phyloP scores from a whole-genome alignment of 2,329 filamentous ascomycete species.

The Epichloe gansuensis region DNA sequence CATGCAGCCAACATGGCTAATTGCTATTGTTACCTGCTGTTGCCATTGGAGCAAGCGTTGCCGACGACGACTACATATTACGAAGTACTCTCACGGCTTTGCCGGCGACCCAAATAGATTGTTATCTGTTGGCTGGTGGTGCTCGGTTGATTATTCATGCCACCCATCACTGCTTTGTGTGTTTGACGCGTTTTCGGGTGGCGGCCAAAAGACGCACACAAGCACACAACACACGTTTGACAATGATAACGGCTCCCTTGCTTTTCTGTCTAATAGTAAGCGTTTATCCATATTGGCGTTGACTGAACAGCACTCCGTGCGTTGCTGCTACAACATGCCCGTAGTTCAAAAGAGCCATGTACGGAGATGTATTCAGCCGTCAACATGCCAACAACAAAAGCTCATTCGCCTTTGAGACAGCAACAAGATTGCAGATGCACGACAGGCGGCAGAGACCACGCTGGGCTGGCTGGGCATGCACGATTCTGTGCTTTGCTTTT shows the following conservation, averaged over 20 bases:
- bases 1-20: too few relatives aligned
- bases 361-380: neutral
- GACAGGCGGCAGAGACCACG: neutral
- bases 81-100: neutral
- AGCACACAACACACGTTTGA: neutral
- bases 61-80: too few relatives aligned
- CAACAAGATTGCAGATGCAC: neutral
- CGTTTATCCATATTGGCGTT: neutral
- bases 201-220: neutral
- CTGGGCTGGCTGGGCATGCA: conserved; percentile 1
- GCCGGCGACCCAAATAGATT: neutral
- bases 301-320: too few relatives aligned
- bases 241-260: neutral
- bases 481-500: neutral
- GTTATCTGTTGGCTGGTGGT: neutral
- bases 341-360: too few relatives aligned
- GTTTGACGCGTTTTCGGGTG: neutral
- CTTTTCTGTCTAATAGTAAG: neutral
- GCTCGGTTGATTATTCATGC: neutral
- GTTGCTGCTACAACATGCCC: too few relatives aligned
- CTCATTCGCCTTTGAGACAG: neutral
- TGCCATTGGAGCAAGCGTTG: too few relatives aligned
- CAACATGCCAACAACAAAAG: neutral
- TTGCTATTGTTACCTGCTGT: too few relatives aligned
- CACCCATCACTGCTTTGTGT: too few relatives aligned